Conservation (phyloP, 2,329 filamentous ascomycete species). For the Colletotrichum cordylinicola region DNA sequence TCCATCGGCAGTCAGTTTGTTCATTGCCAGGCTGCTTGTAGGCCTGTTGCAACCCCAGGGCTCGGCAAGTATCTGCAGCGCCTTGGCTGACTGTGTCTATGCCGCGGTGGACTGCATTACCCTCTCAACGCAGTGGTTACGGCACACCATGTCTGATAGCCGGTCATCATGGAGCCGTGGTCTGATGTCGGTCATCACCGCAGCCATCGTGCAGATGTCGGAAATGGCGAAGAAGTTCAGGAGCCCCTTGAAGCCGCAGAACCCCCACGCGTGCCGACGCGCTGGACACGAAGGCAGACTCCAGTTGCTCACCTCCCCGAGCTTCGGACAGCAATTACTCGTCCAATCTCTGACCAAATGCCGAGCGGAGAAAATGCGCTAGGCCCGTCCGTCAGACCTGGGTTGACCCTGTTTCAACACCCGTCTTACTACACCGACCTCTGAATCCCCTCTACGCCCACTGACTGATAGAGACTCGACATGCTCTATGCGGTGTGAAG, state of each 20-base stretch:
- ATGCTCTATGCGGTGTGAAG: not conserved
- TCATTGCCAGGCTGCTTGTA: not conserved
- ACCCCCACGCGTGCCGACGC: not conserved
- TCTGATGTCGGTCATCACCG: not conserved
- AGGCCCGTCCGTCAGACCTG: not conserved
- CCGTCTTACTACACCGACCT: not conserved
- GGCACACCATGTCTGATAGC: not conserved
- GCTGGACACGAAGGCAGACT: not conserved
- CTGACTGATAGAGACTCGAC: not conserved
- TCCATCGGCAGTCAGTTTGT: not conserved
- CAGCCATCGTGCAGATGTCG: not conserved
- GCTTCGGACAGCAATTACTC: not conserved
- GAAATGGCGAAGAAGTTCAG: conserved; percentile 8
- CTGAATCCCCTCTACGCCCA: not conserved
- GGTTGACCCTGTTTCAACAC: not conserved
- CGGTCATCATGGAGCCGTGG: not conserved
- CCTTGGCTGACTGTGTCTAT: not conserved
- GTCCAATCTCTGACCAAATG: not conserved
- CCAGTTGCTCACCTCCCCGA: not conserved
- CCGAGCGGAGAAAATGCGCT: not conserved
- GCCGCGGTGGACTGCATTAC: not conserved
- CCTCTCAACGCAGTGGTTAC: not conserved
- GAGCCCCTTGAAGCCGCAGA: not conserved
- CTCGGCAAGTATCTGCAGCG: not conserved
- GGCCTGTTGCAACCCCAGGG: not conserved